These are phyloP conservation scores for Rhodotorula graminis DNA, from an alignment of 768 basidiomycete species.

Conservation along the genomic window DNA sequence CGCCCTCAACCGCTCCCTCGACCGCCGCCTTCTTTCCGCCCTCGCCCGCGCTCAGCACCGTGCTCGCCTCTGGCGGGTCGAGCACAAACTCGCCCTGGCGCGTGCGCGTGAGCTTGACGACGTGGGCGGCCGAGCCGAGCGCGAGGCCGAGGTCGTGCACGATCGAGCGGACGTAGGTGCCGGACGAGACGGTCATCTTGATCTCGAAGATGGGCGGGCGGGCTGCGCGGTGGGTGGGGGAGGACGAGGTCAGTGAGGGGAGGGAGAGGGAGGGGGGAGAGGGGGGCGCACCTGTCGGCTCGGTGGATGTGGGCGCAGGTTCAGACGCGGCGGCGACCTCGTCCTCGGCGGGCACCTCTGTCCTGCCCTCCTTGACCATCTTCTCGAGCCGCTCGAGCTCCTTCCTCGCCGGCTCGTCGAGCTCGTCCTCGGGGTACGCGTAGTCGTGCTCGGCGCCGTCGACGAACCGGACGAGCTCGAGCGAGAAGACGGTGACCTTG, in stretches of 20 bases:
- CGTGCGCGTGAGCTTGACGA: constrained; percentile 82
- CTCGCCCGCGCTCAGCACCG: constrained; percentile 38
- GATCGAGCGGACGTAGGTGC: constrained; percentile 93
- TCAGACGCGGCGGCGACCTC: neutral
- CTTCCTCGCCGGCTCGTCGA: constrained; percentile 64
- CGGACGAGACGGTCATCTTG: constrained; percentile 88
- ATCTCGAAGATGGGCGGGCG: constrained; percentile 74
- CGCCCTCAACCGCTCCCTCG: constrained; percentile 38
- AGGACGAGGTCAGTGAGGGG: neutral
- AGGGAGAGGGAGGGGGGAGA: too few species aligned
- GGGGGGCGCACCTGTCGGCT: neutral
- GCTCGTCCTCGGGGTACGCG: constrained; percentile 66
- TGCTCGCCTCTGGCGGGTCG: constrained; percentile 46
- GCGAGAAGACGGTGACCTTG: constrained; percentile 70
- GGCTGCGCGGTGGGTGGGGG: neutral
- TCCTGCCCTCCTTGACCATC: constrained; percentile 42
- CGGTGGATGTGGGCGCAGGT: neutral
- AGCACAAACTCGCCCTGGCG: constrained; percentile 71
- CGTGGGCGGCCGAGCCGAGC: constrained; percentile 82
- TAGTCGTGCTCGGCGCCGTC: constrained; percentile 63
- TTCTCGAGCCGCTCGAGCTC: constrained; percentile 62
- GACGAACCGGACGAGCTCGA: constrained; percentile 74
- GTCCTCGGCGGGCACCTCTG: constrained; percentile 11
- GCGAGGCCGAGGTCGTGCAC: constrained; percentile 85
- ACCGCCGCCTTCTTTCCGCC: neutral